Conservation (phyloP, 306 rosid genomes). For the Vigna angularis region DNA sequence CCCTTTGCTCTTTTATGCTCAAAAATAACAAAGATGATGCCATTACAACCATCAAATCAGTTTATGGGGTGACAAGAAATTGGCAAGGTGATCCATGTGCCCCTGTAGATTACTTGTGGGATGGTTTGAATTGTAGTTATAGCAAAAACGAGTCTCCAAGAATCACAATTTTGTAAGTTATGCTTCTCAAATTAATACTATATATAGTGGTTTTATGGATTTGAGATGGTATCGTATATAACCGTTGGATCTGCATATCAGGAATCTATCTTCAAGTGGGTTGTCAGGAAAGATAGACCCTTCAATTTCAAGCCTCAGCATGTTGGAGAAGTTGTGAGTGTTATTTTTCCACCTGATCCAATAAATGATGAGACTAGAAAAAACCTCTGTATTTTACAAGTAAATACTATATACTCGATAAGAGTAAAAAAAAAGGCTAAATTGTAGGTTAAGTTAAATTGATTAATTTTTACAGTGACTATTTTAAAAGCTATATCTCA, state of each 20-base stretch:
- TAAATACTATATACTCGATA: neutral
- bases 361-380: neutral
- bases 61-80: conserved; percentile 51
- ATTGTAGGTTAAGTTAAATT: neutral
- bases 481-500: neutral
- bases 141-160: conserved; percentile 37
- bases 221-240: neutral
- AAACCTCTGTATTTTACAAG: neutral
- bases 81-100: conserved; percentile 72
- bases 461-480: neutral
- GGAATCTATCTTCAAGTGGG: conserved; percentile 61
- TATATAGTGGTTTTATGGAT: conserved; percentile 19
- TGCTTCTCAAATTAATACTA: neutral
- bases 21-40: conserved; percentile 48
- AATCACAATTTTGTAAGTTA: conserved; percentile 54
- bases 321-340: conserved; percentile 59
- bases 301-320: conserved; percentile 43
- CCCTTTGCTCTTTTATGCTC: neutral
- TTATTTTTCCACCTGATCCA: neutral
- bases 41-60: conserved; percentile 52
- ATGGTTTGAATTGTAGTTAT: conserved; percentile 54
- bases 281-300: conserved; percentile 49
- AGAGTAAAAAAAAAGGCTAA: neutral
- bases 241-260: conserved; percentile 19
- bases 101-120: conserved; percentile 55